phyloP scores from a whole-genome alignment of 83 land plant genomes.

The Diphasiastrum complanatum region DNA sequence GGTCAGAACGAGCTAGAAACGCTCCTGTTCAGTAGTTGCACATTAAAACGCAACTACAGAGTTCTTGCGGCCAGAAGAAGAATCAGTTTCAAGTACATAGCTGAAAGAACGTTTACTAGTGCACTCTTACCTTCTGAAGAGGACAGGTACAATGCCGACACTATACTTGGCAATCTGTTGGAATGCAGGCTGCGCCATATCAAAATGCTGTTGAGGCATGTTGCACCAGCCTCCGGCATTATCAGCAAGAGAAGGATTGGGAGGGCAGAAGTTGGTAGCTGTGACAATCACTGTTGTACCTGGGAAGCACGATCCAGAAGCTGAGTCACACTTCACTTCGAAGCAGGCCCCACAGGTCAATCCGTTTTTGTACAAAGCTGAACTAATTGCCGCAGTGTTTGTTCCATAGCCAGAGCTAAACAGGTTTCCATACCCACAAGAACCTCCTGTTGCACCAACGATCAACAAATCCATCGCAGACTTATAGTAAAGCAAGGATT shows the following conservation, averaged over 20 bases:
- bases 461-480: too few relatives aligned
- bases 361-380: constrained; percentile 40
- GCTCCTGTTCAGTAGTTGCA: too few relatives aligned
- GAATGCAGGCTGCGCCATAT: constrained; percentile 55
- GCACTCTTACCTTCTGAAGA: constrained; percentile 47
- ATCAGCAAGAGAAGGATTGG: constrained; percentile 49
- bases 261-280: constrained; percentile 67
- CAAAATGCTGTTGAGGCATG: constrained; percentile 50
- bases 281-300: constrained; percentile 60
- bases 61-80: too few relatives aligned
- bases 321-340: constrained; percentile 51
- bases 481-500: too few relatives aligned
- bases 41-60: too few relatives aligned
- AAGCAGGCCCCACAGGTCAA: constrained; percentile 62
- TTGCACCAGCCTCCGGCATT: constrained; percentile 64
- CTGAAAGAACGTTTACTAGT: background rate
- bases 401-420: too few relatives aligned
- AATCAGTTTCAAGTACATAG: too few relatives aligned
- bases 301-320: constrained; percentile 48
- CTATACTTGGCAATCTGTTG: constrained; percentile 74
- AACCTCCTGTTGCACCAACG: too few relatives aligned
- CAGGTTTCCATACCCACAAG: too few relatives aligned
- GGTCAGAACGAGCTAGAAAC: background rate
- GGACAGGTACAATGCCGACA: constrained; percentile 55
- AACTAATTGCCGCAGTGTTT: constrained; percentile 57